phyloP scores from a whole-genome alignment of 805 yeast genomes.

The Lipomyces chichibuensis region DNA sequence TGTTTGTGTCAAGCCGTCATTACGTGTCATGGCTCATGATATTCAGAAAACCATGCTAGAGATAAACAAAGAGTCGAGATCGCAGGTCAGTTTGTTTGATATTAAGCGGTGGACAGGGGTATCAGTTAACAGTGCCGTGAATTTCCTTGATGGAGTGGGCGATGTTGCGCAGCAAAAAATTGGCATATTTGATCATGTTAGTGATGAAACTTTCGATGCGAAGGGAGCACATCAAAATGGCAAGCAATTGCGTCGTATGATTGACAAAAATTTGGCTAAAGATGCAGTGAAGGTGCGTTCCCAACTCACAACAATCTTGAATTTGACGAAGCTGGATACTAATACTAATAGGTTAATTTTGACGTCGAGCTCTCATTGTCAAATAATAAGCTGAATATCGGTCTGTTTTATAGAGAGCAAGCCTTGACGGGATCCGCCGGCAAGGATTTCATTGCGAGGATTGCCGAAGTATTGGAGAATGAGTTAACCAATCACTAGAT shows the following conservation, averaged over 20 bases:
- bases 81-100: constrained; percentile 28
- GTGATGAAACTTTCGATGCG: not conserved
- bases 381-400: constrained; percentile 27
- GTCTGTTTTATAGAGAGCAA: constrained; percentile 28
- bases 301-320: not conserved
- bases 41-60: constrained; percentile 21
- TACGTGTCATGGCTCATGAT: constrained; percentile 16
- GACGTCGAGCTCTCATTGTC: constrained; percentile 34
- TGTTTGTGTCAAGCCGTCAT: constrained; percentile 3
- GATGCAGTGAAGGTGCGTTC: constrained; percentile 7
- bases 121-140: constrained; percentile 29
- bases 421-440: constrained; percentile 9
- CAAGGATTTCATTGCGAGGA: not conserved
- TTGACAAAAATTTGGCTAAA: not conserved
- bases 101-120: constrained; percentile 30
- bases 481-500: not conserved
- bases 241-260: not conserved
- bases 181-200: not conserved
- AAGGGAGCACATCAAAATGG: not conserved
- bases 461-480: constrained; percentile 4
- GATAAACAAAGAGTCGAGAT: constrained; percentile 14
- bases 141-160: constrained; percentile 26
- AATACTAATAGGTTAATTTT: constrained; percentile 11
- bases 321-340: not conserved
- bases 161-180: not conserved